Percentiles rank a stretch among this genome's conserved stretches.
Conservation (phyloP, 805 yeast species). For the Wickerhamomyces queroliae region DNA sequence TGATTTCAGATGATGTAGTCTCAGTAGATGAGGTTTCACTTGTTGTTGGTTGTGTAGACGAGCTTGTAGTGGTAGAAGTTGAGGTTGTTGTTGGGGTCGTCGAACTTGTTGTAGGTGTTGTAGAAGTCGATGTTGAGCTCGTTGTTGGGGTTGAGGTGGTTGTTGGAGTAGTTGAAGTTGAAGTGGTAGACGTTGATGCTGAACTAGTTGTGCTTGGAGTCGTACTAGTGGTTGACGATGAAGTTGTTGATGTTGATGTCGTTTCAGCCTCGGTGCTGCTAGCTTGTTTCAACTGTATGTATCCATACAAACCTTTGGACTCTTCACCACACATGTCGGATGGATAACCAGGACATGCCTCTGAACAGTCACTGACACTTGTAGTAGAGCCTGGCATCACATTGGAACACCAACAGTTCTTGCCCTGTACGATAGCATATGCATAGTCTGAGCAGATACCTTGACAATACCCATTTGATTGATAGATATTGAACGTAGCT, state of each 20-base stretch:
- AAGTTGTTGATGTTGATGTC: neutral
- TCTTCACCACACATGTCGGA: conserved; percentile 38
- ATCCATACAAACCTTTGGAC: conserved; percentile 44
- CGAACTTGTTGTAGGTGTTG: conserved; percentile 21
- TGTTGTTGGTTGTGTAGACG: conserved; percentile 5
- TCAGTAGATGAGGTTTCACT: conserved; percentile 16
- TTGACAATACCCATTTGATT: conserved; percentile 48
- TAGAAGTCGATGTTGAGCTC: conserved; percentile 4
- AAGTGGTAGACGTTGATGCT: neutral
- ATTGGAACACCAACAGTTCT: conserved; percentile 59
- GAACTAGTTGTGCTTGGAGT: no score
- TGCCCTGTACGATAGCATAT: conserved; percentile 47
- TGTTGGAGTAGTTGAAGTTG: neutral
- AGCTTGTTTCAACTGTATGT: conserved; percentile 35
- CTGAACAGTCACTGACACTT: conserved; percentile 25
- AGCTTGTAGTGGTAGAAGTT: conserved; percentile 1
- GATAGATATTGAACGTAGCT: conserved; percentile 21
- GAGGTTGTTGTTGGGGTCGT: no score
- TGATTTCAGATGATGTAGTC: no score
- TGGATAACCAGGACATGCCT: conserved; percentile 38
- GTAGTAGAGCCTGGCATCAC: conserved; percentile 38
- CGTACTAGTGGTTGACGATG: conserved; percentile 1
- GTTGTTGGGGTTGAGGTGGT: conserved; percentile 5
- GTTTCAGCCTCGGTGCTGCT: conserved; percentile 5
- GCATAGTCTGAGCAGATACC: conserved; percentile 41